Conservation (phyloP, 768 basidiomycete genomes). For the Russula foetens region DNA sequence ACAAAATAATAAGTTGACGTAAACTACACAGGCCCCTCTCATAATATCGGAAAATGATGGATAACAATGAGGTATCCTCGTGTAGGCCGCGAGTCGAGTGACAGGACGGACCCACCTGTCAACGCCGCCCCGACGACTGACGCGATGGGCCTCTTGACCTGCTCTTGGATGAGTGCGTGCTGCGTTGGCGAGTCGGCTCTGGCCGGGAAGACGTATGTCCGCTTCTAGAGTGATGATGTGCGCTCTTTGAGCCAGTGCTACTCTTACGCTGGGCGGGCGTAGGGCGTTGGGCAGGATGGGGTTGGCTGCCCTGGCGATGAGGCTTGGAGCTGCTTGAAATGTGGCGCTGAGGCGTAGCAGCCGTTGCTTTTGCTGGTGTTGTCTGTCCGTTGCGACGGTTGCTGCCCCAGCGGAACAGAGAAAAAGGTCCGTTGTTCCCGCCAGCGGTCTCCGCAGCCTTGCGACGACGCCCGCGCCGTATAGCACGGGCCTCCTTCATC, state of each 20-base stretch:
- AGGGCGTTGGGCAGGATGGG: background rate
- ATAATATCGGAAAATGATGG: background rate
- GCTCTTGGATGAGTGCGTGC: constrained; percentile 6
- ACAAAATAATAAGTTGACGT: constrained; percentile 6
- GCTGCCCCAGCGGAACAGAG: constrained; percentile 1
- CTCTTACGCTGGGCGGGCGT: constrained; percentile 1
- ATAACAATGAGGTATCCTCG: constrained; percentile 4
- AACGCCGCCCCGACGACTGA: constrained; percentile 8
- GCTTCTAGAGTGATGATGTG: background rate
- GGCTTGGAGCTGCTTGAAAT: background rate
- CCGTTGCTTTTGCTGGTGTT: too few relatives aligned
- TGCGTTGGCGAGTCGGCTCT: constrained; percentile 2
- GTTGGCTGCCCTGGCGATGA: background rate
- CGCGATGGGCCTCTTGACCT: constrained; percentile 7
- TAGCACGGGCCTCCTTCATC: constrained; percentile 18
- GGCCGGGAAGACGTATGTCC: background rate
- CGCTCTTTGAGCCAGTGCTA: background rate
- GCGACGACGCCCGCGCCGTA: background rate
- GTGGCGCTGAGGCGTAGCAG: background rate
- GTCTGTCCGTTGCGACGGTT: background rate
- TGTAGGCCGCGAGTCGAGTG: background rate
- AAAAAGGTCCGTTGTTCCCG: background rate
- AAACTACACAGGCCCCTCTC: background rate
- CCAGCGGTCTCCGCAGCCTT: background rate
- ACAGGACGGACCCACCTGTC: background rate